Evolutionary conservation across 345 rosid genomes (phyloP), one percentile per base, ranked within the genome.

Genomic region (Brassica cretica): DNA sequence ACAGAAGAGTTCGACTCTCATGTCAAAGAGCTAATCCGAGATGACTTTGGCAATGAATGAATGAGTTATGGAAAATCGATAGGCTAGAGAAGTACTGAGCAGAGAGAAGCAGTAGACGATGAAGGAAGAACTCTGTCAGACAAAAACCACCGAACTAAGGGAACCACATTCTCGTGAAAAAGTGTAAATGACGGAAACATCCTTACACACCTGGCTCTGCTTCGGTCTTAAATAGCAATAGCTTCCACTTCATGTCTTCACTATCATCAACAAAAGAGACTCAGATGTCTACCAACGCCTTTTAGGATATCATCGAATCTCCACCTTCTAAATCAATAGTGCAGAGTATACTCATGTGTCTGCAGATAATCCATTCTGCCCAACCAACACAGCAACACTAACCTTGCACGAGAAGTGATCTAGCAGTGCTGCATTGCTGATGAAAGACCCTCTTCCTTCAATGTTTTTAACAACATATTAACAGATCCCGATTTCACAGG

Each of bases 391-490:
- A 14, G 55, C 55, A 46, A 46, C 55, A 46, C 55, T 46, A 46
- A 46, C 55, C 55, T 44, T 44, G 16, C 53, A 46, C 55, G 55
- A 46, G 6, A 46, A 46, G 55, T 46, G 16, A 46, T 15, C 55
- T 46, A 46, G 55, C 55, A 46, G 55, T 14, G 55, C 55, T 46
- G 16, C 55, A 46, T 14, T 41, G 49, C 1, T 41, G 49, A 41
- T 41, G 49, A 46, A 51, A 8, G 25, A 68, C 18, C 35, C 14
- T 35, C 55, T 79, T 68, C 27, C 75, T 51, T 62, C 59, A 33
- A 1, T 33, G 60, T 35, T 61, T 61, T 64, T 24, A 76, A 71
- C 75, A 87, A 78, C 69, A 39, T 73, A 77, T 80, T 85, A 68
- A 84, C 66, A 66, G 85, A 83, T 32, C 70, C 60, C 5, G 49